phyloP scores from a whole-genome alignment of 495 filamentous ascomycete genomes.

The Chaetomium cochliodes region DNA sequence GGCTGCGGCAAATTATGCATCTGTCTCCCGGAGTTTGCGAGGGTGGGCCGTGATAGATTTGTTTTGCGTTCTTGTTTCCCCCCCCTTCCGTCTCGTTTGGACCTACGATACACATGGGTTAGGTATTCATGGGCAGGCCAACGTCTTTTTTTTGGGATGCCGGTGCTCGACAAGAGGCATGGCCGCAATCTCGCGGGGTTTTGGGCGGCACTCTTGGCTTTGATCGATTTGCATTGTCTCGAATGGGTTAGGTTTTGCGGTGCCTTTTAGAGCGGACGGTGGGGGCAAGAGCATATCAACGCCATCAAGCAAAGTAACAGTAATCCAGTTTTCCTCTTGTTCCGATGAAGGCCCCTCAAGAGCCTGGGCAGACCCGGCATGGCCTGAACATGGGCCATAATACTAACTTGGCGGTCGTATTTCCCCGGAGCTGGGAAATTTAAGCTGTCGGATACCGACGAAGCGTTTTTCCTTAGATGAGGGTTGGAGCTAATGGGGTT shows the following conservation, averaged over 20 bases:
- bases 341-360: not conserved
- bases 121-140: constrained; percentile 17
- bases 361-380: not conserved
- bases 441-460: too few relatives aligned
- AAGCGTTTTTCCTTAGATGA: too few relatives aligned
- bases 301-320: constrained; percentile 7
- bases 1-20: constrained; percentile 17
- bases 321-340: constrained; percentile 9
- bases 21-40: constrained; percentile 16
- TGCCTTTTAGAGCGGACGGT: not conserved
- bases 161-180: constrained; percentile 7
- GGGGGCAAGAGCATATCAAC: not conserved
- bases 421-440: not conserved
- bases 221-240: constrained; percentile 7
- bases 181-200: not conserved
- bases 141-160: constrained; percentile 7
- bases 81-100: constrained; percentile 1
- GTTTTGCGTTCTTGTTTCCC: constrained; percentile 9
- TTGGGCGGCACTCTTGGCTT: constrained; percentile 8
- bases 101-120: constrained; percentile 12
- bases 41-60: constrained; percentile 19
- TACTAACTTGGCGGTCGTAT: not conserved
- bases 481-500: too few relatives aligned
- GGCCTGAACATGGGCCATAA: not conserved
- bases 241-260: not conserved